Evolutionary conservation across 345 rosid species (phyloP).

Genomic region (Eucalyptus pauciflora): DNA sequence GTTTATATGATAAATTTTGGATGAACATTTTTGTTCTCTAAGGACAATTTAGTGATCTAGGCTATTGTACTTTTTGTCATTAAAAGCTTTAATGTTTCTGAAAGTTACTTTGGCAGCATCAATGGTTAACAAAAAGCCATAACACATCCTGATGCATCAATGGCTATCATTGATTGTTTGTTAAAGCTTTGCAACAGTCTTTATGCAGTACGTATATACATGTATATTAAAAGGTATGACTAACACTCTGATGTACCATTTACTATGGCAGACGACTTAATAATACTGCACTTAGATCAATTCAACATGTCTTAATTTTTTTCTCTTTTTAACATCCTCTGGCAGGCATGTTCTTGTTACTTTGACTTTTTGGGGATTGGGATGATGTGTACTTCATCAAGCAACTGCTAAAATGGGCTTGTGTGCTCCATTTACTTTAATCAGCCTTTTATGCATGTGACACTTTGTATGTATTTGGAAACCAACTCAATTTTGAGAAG

Average conservation of each 20-base stretch:
- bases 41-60: background rate
- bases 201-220: background rate
- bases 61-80: background rate
- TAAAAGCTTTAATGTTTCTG: background rate
- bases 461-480: background rate
- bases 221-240: background rate
- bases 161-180: background rate
- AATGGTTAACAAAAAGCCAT: background rate
- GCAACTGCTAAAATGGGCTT: background rate
- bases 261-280: background rate
- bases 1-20: background rate
- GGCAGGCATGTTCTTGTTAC: background rate
- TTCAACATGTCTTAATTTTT: background rate
- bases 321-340: background rate
- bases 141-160: background rate
- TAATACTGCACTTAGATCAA: background rate
- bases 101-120: background rate
- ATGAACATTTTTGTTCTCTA: background rate
- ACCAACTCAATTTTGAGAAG: background rate
- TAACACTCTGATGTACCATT: background rate
- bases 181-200: background rate
- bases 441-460: background rate
- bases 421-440: background rate
- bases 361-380: background rate
- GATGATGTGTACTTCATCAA: background rate